Conservation (phyloP, 129 eudicot genomes). For the Daucus carota region DNA sequence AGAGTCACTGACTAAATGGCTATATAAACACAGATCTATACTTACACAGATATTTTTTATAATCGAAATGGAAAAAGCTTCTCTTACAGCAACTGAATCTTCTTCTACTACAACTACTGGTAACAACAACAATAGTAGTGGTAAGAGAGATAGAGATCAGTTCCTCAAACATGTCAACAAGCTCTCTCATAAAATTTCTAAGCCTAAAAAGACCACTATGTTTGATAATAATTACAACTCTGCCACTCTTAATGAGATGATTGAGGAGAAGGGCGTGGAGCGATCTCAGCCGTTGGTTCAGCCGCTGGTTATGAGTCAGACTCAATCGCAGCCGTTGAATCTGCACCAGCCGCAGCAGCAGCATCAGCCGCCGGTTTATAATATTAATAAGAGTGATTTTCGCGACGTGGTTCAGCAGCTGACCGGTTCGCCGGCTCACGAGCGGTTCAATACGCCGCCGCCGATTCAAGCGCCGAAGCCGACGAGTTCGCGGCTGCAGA, state of each 20-base stretch:
- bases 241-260: not conserved
- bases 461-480: constrained; percentile 54
- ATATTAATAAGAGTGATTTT: constrained; percentile 78
- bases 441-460: constrained; percentile 32
- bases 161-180: constrained; percentile 56
- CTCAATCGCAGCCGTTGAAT: constrained; percentile 41
- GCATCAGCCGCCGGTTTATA: constrained; percentile 87
- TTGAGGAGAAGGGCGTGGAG: too few species aligned
- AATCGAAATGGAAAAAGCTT: constrained; percentile 43
- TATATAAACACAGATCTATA: not conserved
- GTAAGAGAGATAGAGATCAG: constrained; percentile 24
- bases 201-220: constrained; percentile 40
- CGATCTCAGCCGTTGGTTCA: constrained; percentile 7
- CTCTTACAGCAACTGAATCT: constrained; percentile 35
- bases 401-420: constrained; percentile 93
- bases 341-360: constrained; percentile 37
- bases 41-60: not conserved
- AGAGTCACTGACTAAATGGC: not conserved
- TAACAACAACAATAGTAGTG: constrained; percentile 18
- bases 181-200: constrained; percentile 72
- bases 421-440: constrained; percentile 91
- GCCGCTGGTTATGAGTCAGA: constrained; percentile 10
- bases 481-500: constrained; percentile 65
- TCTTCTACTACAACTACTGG: constrained; percentile 19
- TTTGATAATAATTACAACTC: constrained; percentile 14